phyloP scores from a whole-genome alignment of 495 filamentous ascomycete species.

The Rhypophila decipiens region DNA sequence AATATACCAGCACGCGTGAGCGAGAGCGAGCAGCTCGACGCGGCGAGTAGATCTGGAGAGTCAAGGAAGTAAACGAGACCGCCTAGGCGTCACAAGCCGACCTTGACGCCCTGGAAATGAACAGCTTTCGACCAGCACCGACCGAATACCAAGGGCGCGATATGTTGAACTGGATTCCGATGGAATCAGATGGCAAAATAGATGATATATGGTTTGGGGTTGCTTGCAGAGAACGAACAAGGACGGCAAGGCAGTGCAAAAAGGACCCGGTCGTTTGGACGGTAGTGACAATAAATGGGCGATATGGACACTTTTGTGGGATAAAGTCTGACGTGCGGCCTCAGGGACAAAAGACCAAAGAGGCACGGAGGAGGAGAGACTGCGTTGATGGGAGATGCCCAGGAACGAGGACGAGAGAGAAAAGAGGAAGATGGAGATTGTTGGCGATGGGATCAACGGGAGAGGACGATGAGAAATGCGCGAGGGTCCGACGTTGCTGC shows the following conservation, averaged over 20 bases:
- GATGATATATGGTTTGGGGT: constrained; percentile 2
- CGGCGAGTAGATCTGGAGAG: background rate
- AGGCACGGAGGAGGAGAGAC: background rate
- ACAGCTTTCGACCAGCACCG: background rate
- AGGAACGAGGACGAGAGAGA: background rate
- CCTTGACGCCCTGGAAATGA: background rate
- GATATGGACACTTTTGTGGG: too few relatives aligned
- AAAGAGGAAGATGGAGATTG: background rate
- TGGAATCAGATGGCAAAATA: background rate
- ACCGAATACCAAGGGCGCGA: background rate
- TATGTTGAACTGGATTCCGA: too few relatives aligned
- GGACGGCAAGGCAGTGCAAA: too few relatives aligned
- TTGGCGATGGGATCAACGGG: constrained; percentile 11
- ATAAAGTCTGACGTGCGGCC: too few relatives aligned
- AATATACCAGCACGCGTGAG: background rate
- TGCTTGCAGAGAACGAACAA: too few relatives aligned
- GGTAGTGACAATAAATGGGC: too few relatives aligned
- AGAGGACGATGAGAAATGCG: constrained; percentile 30
- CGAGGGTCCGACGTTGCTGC: constrained; percentile 24
- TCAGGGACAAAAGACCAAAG: constrained; percentile 9
- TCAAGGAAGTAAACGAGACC: background rate
- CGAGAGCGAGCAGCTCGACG: constrained; percentile 6
- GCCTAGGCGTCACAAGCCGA: background rate
- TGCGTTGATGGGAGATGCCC: background rate
- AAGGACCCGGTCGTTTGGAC: too few relatives aligned